Evolutionary conservation across 306 rosid species (phyloP), one percentile per base, ranked within the genome.

Genomic region (Dryas alaskensis): DNA sequence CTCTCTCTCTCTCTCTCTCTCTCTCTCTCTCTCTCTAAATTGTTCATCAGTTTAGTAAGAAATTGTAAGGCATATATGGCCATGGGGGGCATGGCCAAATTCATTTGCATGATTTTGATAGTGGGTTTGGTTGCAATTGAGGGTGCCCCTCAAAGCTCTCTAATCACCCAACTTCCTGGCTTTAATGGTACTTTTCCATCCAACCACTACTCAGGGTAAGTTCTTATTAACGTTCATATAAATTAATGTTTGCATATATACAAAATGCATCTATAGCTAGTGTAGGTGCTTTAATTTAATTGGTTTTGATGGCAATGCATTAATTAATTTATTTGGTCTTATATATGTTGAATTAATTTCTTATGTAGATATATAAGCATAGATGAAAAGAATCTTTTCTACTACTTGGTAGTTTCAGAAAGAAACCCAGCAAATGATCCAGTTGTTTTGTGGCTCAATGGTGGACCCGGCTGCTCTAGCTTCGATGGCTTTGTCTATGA

Each of bases 401-500:
- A 82, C 75, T 86, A 86, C 67, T 86, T 86, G 2, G 89, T 83
- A 11, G 72, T 16, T 9, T 86, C 89, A 3, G 87, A 86, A 55
- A 57, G 79, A 57, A 78, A 40, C 57, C 85, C 85, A 25, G 52
- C 46, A 25, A 73, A 43, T 16, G 89, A 86, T 75, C 83, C 89
- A 2, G 81, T 86, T 63, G 85, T 86, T 60, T 52, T 86, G 59
- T 86, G 89, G 89, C 83, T 86, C 51, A 86, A 86, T 60, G 89
- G 89, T 27, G 89, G 87, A 60, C 87, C 89, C 22, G 89, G 87
- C 2, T 86, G 89, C 75, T 86, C 89, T 13, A 86, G 89, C 79
- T 83, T 86, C 47, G 87, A 86, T 12, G 89, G 80, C 27, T 86
- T 86, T 62, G 83, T 86, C 42, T 86, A 83, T 57, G 87, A 86